Conservation (phyloP, 169 alveolate genomes). For the Fabrea salina region DNA sequence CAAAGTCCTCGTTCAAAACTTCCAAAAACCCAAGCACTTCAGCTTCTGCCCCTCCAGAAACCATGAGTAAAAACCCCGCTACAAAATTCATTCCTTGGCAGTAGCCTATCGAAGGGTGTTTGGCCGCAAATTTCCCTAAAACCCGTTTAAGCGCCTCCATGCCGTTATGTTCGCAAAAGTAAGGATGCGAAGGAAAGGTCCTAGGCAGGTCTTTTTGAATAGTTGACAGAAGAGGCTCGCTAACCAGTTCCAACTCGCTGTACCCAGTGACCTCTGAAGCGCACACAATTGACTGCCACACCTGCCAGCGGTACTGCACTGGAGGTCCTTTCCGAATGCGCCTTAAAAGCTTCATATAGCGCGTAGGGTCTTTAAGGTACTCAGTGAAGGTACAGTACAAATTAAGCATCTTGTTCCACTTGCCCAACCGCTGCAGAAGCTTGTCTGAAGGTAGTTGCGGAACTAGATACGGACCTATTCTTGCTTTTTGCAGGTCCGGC, state of each 20-base stretch:
- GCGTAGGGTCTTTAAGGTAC: not conserved
- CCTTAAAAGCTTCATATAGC: not conserved
- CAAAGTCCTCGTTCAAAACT: not conserved
- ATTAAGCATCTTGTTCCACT: not conserved
- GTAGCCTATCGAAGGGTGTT: slow-evolving; percentile 6
- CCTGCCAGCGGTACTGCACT: slow-evolving; percentile 16
- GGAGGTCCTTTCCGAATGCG: not conserved
- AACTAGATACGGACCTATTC: not conserved
- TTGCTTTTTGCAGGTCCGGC: slow-evolving; percentile 12
- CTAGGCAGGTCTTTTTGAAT: slow-evolving; percentile 18
- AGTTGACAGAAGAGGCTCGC: no score
- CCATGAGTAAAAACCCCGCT: slow-evolving; percentile 26
- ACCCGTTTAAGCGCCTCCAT: slow-evolving; percentile 2
- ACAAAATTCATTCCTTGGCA: slow-evolving; percentile 35
- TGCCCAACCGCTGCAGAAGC: not conserved
- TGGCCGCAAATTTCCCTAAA: not conserved
- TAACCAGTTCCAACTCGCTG: no score
- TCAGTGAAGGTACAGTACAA: not conserved
- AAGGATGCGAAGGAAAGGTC: slow-evolving; percentile 3
- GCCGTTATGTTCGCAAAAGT: slow-evolving; percentile 18
- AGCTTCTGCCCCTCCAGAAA: slow-evolving; percentile 22
- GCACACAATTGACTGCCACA: no score
- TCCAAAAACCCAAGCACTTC: slow-evolving; percentile 12
- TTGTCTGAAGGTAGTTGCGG: not conserved
- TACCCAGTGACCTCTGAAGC: no score